Evolutionary conservation across 352 stramenopile genomes (phyloP).

Genomic region (Phytopythium ostracodes): DNA sequence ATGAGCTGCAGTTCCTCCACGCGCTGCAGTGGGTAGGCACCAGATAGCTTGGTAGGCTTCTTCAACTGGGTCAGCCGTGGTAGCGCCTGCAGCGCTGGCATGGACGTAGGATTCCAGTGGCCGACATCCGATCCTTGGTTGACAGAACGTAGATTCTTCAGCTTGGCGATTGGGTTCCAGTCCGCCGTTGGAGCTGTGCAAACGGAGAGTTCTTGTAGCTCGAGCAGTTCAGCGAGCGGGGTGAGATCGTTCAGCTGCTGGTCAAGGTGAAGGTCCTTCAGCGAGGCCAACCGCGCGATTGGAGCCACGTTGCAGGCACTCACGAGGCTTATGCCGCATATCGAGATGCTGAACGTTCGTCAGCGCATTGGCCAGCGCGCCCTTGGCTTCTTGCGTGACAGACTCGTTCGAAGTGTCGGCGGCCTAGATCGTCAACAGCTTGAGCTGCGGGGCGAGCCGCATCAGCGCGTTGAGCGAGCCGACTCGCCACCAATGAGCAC

Average conservation of each 20-base stretch:
- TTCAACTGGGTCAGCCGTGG: background rate
- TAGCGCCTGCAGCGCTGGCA: background rate
- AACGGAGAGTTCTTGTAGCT: background rate
- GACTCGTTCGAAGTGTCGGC: background rate
- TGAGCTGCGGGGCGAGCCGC: conserved; percentile 3
- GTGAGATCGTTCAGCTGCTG: background rate
- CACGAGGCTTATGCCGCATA: background rate
- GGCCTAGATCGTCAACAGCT: conserved; percentile 3
- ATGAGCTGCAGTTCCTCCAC: background rate
- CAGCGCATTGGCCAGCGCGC: background rate
- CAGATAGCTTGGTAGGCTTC: background rate
- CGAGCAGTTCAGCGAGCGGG: background rate
- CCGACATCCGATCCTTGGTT: background rate
- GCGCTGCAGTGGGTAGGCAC: background rate
- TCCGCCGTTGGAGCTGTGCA: background rate
- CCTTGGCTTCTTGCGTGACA: background rate
- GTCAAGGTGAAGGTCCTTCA: background rate
- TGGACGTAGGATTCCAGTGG: background rate
- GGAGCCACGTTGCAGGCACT: background rate
- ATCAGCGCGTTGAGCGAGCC: background rate
- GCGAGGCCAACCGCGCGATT: background rate
- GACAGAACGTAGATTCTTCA: background rate
- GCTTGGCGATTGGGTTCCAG: background rate
- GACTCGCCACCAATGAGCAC: background rate
- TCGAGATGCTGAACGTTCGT: background rate